Evolutionary conservation across 2,329 filamentous ascomycete species (phyloP).

Genomic region (Septoria petroselini): DNA sequence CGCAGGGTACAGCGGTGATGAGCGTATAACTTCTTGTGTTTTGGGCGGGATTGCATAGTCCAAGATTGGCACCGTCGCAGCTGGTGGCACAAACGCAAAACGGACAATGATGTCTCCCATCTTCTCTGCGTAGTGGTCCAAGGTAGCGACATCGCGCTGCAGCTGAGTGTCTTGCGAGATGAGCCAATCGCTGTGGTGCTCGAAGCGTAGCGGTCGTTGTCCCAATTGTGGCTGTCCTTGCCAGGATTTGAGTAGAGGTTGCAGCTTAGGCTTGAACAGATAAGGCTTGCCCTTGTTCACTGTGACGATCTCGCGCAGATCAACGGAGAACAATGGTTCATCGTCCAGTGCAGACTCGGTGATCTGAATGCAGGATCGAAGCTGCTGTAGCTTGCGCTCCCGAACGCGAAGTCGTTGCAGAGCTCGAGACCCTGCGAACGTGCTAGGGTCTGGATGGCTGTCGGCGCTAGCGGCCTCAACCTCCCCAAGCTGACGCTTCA

Average conservation of each 20-base stretch:
- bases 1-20: constrained; percentile 38
- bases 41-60: constrained; percentile 28
- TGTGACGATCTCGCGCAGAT: constrained; percentile 33
- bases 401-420: constrained; percentile 29
- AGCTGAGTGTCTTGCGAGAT: constrained; percentile 24
- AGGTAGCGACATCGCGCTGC: constrained; percentile 51
- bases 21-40: constrained; percentile 30
- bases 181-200: constrained; percentile 32
- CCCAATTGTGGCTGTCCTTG: constrained; percentile 27
- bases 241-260: constrained; percentile 17
- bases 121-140: constrained; percentile 67
- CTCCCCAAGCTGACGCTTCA: constrained; percentile 25
- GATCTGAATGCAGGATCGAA: constrained; percentile 31
- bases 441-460: constrained; percentile 27
- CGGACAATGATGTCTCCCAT: constrained; percentile 76
- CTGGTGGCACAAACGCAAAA: constrained; percentile 89
- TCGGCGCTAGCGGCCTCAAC: constrained; percentile 22
- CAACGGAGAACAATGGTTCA: constrained; percentile 33
- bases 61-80: constrained; percentile 64
- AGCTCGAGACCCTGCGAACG: constrained; percentile 29
- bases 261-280: constrained; percentile 16
- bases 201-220: constrained; percentile 25
- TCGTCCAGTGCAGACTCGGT: constrained; percentile 25
- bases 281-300: constrained; percentile 26
- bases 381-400: constrained; percentile 29